Evolutionary conservation across 768 basidiomycete species (phyloP).

Genomic region (Suillus sp.): DNA sequence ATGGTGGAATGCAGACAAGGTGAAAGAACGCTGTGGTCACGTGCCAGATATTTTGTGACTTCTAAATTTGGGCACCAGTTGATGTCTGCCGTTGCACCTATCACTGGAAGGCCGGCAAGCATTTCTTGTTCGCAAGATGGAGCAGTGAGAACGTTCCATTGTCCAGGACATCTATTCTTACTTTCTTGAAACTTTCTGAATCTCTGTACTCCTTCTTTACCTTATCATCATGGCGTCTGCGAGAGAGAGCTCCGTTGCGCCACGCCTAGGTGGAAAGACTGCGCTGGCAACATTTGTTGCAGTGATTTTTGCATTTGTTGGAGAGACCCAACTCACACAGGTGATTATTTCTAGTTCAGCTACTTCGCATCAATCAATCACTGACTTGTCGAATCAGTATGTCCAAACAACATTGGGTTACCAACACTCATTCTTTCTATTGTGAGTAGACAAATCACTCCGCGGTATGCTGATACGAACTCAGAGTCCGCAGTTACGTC

Average conservation of each 20-base stretch:
- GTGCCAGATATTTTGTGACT: constrained; percentile 1
- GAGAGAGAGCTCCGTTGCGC: constrained; percentile 1
- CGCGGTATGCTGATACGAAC: constrained; percentile 10
- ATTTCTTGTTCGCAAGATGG: constrained; percentile 3
- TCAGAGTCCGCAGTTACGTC: constrained; percentile 59
- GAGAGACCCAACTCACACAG: constrained; percentile 77
- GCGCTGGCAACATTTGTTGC: constrained; percentile 58
- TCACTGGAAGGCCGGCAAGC: neutral
- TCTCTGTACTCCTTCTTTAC: neutral
- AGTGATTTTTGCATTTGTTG: constrained; percentile 71
- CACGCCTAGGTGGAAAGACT: constrained; percentile 47
- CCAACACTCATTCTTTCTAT: constrained; percentile 86
- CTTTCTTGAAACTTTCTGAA: neutral
- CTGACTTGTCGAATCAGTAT: constrained; percentile 50
- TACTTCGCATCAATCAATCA: neutral
- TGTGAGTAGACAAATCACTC: constrained; percentile 50
- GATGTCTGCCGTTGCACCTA: neutral
- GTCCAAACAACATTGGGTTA: constrained; percentile 78
- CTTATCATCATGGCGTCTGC: constrained; percentile 14
- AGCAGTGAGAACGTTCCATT: neutral
- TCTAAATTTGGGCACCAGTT: too few relatives aligned
- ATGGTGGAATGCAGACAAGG: constrained; percentile 36
- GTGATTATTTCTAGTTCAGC: constrained; percentile 40
- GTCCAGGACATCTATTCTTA: neutral
- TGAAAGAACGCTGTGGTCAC: constrained; percentile 9